Percentiles rank a stretch among this genome's conserved stretches.
Evolutionary conservation across 2,329 filamentous ascomycete genomes (phyloP).

Genomic region (Fusarium stilboides): DNA sequence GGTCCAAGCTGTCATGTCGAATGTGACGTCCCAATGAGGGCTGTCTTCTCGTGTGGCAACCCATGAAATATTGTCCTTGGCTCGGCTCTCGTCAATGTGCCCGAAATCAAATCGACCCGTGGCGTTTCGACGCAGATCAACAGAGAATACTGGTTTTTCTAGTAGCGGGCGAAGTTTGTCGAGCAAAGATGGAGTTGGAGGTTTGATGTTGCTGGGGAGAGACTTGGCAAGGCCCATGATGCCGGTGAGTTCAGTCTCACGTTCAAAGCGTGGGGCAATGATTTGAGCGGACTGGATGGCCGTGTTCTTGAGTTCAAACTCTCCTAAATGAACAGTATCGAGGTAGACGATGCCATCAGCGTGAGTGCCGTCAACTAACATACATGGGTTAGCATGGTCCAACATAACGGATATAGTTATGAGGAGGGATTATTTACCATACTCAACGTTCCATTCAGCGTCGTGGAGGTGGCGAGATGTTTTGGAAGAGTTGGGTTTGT

Average conservation of each 20-base stretch:
- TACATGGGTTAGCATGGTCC: background rate
- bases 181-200: conserved; percentile 61
- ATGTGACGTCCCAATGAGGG: conserved; percentile 61
- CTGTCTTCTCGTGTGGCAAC: conserved; percentile 53
- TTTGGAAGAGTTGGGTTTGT: conserved; percentile 62
- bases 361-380: conserved; percentile 61
- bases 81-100: conserved; percentile 59
- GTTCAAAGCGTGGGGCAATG: conserved; percentile 61
- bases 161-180: conserved; percentile 61
- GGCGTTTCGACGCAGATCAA: conserved; percentile 64
- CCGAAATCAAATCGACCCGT: conserved; percentile 68
- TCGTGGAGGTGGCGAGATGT: conserved; percentile 60
- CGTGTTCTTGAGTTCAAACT: conserved; percentile 60
- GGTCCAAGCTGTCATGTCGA: conserved; percentile 62
- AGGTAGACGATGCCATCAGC: conserved; percentile 65
- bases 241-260: conserved; percentile 62
- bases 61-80: conserved; percentile 62
- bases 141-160: conserved; percentile 62
- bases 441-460: conserved; percentile 65
- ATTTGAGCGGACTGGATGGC: conserved; percentile 65
- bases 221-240: conserved; percentile 68
- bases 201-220: conserved; percentile 61
- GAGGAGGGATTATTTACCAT: conserved; percentile 59
- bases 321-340: conserved; percentile 65
- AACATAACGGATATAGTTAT: background rate